Percentiles rank a stretch among this genome's conserved stretches.
Conservation (phyloP, 495 filamentous ascomycete species). For the Halenospora varia region DNA sequence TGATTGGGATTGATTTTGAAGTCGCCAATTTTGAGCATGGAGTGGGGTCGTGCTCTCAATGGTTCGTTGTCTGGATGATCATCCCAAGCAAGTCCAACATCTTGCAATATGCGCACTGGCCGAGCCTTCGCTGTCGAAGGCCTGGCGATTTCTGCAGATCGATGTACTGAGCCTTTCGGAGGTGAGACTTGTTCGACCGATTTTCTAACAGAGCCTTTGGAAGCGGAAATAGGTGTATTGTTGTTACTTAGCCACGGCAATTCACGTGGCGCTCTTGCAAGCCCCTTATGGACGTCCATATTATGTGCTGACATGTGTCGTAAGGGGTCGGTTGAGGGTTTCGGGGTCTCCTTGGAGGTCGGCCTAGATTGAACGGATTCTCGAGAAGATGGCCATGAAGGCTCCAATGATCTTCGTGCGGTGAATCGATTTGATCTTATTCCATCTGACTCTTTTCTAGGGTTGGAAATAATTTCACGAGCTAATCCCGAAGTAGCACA, state of each 20-base stretch:
- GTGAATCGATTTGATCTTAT: neutral
- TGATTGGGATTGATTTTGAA: slow-evolving; percentile 80
- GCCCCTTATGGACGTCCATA: too few relatives aligned
- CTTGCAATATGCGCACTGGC: neutral
- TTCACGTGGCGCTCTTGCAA: too few relatives aligned
- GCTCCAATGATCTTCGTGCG: neutral
- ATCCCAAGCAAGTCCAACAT: too few relatives aligned
- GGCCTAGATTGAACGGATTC: slow-evolving; percentile 3
- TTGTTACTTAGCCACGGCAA: too few relatives aligned
- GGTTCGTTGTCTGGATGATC: slow-evolving; percentile 34
- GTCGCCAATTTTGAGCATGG: slow-evolving; percentile 53
- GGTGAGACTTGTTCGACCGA: neutral
- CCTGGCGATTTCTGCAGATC: neutral
- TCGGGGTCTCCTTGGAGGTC: slow-evolving; percentile 12
- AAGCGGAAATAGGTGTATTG: too few relatives aligned
- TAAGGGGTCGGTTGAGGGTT: neutral
- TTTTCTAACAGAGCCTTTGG: neutral
- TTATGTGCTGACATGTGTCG: neutral
- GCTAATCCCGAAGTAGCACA: slow-evolving; percentile 1
- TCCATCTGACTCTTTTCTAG: neutral
- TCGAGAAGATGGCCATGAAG: slow-evolving; percentile 9
- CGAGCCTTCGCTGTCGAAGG: neutral
- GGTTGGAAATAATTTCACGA: neutral
- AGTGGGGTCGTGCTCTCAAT: slow-evolving; percentile 49
- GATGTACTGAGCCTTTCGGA: neutral